Conservation (phyloP, 2,329 filamentous ascomycete genomes). For the Hypoxylon sp. region DNA sequence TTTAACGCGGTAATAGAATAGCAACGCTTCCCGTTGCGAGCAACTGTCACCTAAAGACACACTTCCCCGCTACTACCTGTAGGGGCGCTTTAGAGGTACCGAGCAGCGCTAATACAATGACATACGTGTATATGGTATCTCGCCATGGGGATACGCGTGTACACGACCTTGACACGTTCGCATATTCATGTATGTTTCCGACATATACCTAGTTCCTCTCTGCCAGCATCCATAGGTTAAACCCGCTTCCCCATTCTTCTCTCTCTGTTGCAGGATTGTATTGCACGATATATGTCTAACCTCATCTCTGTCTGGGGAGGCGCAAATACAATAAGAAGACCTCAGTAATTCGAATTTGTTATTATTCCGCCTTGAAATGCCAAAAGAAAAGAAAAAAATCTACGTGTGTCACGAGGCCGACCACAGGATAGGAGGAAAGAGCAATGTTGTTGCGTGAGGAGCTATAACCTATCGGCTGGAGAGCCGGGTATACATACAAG, state of each 20-base stretch:
- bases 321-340: not conserved
- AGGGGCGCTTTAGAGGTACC: no score
- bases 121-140: not conserved
- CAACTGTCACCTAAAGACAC: no score
- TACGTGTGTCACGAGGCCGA: no score
- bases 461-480: no score
- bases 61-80: no score
- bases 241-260: not conserved
- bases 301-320: slow-evolving; percentile 5
- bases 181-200: slow-evolving; percentile 17
- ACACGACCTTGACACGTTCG: slow-evolving; percentile 1
- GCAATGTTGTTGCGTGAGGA: no score
- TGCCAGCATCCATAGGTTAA: not conserved
- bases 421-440: no score
- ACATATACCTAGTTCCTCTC: not conserved
- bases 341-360: not conserved
- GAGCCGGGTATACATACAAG: no score
- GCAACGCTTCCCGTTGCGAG: no score
- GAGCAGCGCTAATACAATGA: not conserved
- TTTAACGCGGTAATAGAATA: no score
- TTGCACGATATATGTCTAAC: not conserved
- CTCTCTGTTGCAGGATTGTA: not conserved
- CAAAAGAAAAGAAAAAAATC: no score
- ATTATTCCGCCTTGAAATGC: not conserved
- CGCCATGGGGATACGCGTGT: not conserved